Percentiles rank a stretch among this genome's conserved stretches.
Conservation (phyloP, 1,139 yeast species). For the Debaryomycetaceae sp. region DNA sequence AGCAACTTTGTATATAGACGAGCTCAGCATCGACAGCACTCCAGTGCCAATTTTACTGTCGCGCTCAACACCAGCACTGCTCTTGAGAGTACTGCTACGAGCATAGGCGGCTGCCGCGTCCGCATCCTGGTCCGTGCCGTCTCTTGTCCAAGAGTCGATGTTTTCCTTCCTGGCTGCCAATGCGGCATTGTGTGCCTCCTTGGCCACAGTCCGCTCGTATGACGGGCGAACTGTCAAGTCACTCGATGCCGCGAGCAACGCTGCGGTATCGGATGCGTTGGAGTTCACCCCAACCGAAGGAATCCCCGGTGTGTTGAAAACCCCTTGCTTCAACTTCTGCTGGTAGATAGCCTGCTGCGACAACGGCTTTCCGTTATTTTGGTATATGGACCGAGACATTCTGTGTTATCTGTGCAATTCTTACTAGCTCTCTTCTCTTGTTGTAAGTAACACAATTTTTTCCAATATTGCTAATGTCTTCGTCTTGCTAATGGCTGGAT, state of each 20-base stretch:
- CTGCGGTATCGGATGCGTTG: conserved; percentile 73
- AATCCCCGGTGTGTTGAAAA: conserved; percentile 66
- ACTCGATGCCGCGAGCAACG: conserved; percentile 64
- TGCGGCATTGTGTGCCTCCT: conserved; percentile 67
- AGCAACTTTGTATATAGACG: conserved; percentile 41
- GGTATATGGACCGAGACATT: conserved; percentile 54
- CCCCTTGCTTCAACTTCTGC: conserved; percentile 73
- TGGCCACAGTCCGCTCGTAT: conserved; percentile 60
- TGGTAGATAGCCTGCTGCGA: conserved; percentile 74
- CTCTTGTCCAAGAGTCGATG: conserved; percentile 44
- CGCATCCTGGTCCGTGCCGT: conserved; percentile 40
- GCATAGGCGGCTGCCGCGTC: conserved; percentile 43
- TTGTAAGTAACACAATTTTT: not conserved
- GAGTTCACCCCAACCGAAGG: conserved; percentile 68
- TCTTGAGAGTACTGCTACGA: conserved; percentile 7
- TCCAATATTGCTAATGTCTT: not conserved
- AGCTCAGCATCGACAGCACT: conserved; percentile 33
- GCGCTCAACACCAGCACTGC: conserved; percentile 8
- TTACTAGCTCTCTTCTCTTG: not conserved
- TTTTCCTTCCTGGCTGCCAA: conserved; percentile 48
- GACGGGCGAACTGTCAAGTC: conserved; percentile 60
- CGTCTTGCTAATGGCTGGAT: not conserved
- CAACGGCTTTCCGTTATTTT: conserved; percentile 64
- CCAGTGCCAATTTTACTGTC: conserved; percentile 27
- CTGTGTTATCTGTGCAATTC: not conserved